Conservation (phyloP, 495 filamentous ascomycete genomes). For the Saxophila tyrrhenica region DNA sequence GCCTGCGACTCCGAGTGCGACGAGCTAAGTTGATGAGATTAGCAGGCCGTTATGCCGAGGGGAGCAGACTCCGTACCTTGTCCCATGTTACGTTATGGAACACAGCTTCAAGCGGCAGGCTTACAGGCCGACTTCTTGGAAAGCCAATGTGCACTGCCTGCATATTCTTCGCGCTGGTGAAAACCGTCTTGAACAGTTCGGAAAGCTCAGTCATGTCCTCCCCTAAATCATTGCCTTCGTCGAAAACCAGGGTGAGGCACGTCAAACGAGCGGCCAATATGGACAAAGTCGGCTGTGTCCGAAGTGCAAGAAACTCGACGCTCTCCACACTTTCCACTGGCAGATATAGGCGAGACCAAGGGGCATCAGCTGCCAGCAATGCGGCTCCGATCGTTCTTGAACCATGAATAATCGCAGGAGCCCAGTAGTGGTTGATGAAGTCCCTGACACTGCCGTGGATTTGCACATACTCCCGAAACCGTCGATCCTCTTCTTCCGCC, state of each 20-base stretch:
- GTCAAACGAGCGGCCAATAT: slow-evolving; percentile 46
- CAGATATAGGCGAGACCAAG: slow-evolving; percentile 48
- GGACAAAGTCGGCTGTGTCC: slow-evolving; percentile 38
- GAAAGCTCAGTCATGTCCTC: slow-evolving; percentile 45
- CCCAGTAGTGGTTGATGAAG: slow-evolving; percentile 45
- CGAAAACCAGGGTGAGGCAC: slow-evolving; percentile 39
- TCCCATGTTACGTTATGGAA: slow-evolving; percentile 55
- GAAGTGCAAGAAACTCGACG: slow-evolving; percentile 38
- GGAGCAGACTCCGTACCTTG: slow-evolving; percentile 16
- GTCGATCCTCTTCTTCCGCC: slow-evolving; percentile 47
- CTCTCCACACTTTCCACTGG: slow-evolving; percentile 55
- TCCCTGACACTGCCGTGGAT: slow-evolving; percentile 25
- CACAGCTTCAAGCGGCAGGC: slow-evolving; percentile 44
- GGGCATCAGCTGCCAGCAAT: slow-evolving; percentile 43
- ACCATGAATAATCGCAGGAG: slow-evolving; percentile 50
- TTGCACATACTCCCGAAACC: slow-evolving; percentile 37
- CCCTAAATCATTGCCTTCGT: slow-evolving; percentile 44
- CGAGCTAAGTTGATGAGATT: slow-evolving; percentile 24
- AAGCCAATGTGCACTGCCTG: slow-evolving; percentile 58
- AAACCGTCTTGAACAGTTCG: slow-evolving; percentile 43
- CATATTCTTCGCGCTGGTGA: slow-evolving; percentile 47
- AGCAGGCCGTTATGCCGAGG: not conserved
- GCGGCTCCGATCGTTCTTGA: slow-evolving; percentile 47
- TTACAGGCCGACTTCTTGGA: slow-evolving; percentile 43
- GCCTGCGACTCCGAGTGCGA: slow-evolving; percentile 52